A percentile compares a stretch with the other conserved stretches of the same genome.
phyloP scores from a whole-genome alignment of 768 basidiomycete genomes.

The Pulveroboletus sp. region DNA sequence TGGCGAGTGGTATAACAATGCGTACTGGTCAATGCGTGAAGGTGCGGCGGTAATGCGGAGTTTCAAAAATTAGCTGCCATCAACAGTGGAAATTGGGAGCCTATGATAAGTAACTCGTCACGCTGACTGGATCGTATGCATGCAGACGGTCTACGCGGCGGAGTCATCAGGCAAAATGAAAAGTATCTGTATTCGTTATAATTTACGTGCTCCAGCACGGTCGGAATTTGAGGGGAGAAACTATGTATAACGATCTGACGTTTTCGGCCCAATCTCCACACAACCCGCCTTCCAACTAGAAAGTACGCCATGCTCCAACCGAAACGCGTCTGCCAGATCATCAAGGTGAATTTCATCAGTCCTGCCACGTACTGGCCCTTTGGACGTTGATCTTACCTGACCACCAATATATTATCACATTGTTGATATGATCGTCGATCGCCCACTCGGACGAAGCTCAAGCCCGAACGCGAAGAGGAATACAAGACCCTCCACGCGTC shows the following conservation, averaged over 20 bases:
- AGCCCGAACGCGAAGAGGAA: slow-evolving; percentile 45
- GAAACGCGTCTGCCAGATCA: slow-evolving; percentile 69
- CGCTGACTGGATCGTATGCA: neutral
- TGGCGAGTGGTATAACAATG: slow-evolving; percentile 31
- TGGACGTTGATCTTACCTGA: too few species aligned
- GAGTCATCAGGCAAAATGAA: too few species aligned
- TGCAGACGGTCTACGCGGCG: too few species aligned
- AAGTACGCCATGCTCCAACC: slow-evolving; percentile 13
- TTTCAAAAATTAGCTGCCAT: slow-evolving; percentile 19
- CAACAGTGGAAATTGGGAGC: neutral
- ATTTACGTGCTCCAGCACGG: too few species aligned
- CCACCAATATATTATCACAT: too few species aligned
- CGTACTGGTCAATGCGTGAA: neutral
- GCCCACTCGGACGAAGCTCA: too few species aligned
- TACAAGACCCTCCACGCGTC: slow-evolving; percentile 57
- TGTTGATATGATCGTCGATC: too few species aligned
- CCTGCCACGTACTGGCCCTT: neutral
- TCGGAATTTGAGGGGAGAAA: too few species aligned
- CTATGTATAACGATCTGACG: too few species aligned
- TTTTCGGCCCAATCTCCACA: neutral
- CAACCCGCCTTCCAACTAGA: too few species aligned
- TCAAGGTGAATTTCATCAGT: slow-evolving; percentile 45
- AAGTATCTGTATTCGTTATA: too few species aligned
- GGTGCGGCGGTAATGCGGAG: slow-evolving; percentile 25
- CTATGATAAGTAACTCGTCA: neutral